These are phyloP conservation scores for Trichoderma harzianum DNA, from an alignment of 2,329 filamentous ascomycete genomes.

Conservation along the genomic window DNA sequence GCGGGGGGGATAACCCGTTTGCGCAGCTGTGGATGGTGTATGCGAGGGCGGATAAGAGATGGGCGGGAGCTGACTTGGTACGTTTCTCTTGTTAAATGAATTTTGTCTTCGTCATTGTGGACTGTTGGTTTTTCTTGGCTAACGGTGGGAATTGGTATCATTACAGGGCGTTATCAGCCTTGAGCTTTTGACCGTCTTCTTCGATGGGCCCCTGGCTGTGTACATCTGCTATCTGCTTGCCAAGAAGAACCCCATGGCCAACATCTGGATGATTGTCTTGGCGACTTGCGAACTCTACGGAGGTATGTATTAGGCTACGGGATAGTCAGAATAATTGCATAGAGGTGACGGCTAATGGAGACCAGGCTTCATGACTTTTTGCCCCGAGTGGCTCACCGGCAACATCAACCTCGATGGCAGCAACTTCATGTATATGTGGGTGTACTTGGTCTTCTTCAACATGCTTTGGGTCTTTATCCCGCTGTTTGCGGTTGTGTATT, in stretches of 20 bases:
- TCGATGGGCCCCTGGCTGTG: constrained; percentile 57
- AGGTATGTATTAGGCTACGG: constrained; percentile 40
- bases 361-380: constrained; percentile 68
- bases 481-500: constrained; percentile 55
- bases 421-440: constrained; percentile 67
- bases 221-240: constrained; percentile 60
- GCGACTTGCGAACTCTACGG: constrained; percentile 66
- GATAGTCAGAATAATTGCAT: neutral
- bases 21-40: constrained; percentile 68
- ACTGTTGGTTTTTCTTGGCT: neutral
- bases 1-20: constrained; percentile 50
- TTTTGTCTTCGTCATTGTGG: neutral
- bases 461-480: constrained; percentile 65
- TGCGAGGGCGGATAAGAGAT: constrained; percentile 59
- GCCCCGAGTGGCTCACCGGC: constrained; percentile 63
- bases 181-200: constrained; percentile 63
- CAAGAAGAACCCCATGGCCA: constrained; percentile 51
- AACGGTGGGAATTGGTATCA: neutral
- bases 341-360: neutral
- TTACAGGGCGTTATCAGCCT: constrained; percentile 56
- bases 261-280: constrained; percentile 61
- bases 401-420: constrained; percentile 60
- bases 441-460: constrained; percentile 68
- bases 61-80: constrained; percentile 61
- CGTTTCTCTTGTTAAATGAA: constrained; percentile 22